A percentile compares a stretch with the other conserved stretches of the same genome.
Evolutionary conservation across 2,329 filamentous ascomycete species (phyloP).

Genomic region (Colletotrichum siamense): DNA sequence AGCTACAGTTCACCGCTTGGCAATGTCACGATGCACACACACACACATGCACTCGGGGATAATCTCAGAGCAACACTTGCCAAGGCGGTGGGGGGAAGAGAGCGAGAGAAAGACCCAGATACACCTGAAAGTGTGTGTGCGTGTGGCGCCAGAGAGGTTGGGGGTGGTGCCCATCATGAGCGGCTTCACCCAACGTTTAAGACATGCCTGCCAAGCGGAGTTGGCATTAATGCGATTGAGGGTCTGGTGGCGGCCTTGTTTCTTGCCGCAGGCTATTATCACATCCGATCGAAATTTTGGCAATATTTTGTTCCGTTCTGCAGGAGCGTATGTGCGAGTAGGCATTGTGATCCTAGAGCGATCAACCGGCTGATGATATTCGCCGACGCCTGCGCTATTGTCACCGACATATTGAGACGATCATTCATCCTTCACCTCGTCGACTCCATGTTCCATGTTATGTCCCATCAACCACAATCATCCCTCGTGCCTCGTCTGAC

Average conservation of each 20-base stretch:
- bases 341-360: background rate
- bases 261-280: background rate
- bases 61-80: background rate
- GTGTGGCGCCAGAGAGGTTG: background rate
- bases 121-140: background rate
- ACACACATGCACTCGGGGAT: background rate
- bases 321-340: background rate
- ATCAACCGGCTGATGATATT: background rate
- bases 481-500: background rate
- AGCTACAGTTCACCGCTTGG: background rate
- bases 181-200: slow-evolving; percentile 3
- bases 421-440: background rate
- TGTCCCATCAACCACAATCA: background rate
- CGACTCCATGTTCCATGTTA: background rate
- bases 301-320: background rate
- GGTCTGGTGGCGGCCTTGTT: background rate
- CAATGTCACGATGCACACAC: background rate
- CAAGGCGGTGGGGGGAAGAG: background rate
- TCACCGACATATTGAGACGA: background rate
- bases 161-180: background rate
- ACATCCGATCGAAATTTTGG: background rate
- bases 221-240: background rate
- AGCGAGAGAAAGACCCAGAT: background rate
- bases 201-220: slow-evolving; percentile 12
- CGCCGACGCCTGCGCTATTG: background rate